Percentiles rank a stretch among this genome's conserved stretches.
Evolutionary conservation across 306 rosid species (phyloP).

Genomic region (Biancaea sappan): DNA sequence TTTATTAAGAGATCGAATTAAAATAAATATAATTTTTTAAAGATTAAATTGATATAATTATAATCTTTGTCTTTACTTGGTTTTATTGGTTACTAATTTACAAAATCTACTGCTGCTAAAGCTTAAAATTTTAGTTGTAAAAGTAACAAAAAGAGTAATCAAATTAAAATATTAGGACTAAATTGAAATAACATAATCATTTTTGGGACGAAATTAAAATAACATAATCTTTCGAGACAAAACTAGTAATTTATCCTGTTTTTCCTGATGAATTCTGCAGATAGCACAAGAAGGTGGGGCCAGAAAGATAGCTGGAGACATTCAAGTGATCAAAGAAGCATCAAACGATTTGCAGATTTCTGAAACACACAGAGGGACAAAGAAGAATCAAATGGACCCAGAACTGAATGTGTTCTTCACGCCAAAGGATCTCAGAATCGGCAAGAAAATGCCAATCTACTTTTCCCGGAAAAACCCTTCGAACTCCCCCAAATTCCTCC

Average conservation of each 20-base stretch:
- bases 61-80: not conserved
- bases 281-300: conserved; percentile 34
- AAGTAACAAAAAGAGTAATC: no score
- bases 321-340: conserved; percentile 18
- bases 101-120: no score
- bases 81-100: no score
- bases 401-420: conserved; percentile 63
- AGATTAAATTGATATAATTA: no score
- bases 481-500: conserved; percentile 54
- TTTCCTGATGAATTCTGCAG: conserved; percentile 35
- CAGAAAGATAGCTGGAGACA: conserved; percentile 40
- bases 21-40: no score
- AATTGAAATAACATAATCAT: no score
- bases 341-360: conserved; percentile 30
- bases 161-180: no score
- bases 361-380: conserved; percentile 12
- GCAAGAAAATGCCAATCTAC: conserved; percentile 60
- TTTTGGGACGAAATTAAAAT: no score
- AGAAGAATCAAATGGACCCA: conserved; percentile 49
- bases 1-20: no score
- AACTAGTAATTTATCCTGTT: not conserved
- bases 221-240: no score
- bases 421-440: conserved; percentile 51
- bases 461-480: conserved; percentile 51
- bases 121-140: no score